These are phyloP conservation scores for Ophiobolus disseminans DNA, from an alignment of 2,329 filamentous ascomycete species.

Conservation along the genomic window DNA sequence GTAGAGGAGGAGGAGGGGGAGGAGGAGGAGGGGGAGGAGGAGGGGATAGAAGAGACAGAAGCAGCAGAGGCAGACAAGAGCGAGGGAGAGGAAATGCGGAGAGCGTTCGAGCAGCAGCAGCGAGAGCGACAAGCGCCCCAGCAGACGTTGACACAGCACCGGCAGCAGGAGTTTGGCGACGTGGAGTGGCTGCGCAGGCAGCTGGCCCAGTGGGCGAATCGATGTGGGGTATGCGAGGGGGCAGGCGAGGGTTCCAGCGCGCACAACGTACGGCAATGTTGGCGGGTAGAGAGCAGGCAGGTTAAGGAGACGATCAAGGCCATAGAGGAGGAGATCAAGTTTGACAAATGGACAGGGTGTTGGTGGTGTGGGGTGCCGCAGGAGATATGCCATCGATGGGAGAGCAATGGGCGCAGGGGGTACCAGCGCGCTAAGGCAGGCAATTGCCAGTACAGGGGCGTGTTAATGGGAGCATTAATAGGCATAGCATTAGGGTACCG, in stretches of 20 bases:
- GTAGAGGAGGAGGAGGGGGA: conserved; percentile 2
- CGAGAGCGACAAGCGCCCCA: not conserved
- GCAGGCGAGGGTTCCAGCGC: conserved; percentile 7
- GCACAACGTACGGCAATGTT: conserved; percentile 13
- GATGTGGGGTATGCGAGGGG: conserved; percentile 12
- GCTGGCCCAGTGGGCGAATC: conserved; percentile 14
- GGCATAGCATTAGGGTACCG: conserved; percentile 1
- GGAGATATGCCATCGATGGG: conserved; percentile 11
- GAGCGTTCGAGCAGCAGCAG: conserved; percentile 9
- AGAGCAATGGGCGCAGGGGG: not conserved
- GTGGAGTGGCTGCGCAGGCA: conserved; percentile 11
- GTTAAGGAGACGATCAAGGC: conserved; percentile 6
- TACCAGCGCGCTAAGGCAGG: conserved; percentile 5
- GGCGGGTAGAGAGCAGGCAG: conserved; percentile 5
- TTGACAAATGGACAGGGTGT: conserved; percentile 15
- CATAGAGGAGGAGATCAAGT: conserved; percentile 8
- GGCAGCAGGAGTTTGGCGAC: conserved; percentile 10
- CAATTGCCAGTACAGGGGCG: conserved; percentile 11
- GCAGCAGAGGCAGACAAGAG: not conserved
- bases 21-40: conserved; percentile 1
- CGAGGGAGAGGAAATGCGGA: conserved; percentile 6
- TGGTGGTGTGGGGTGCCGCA: conserved; percentile 13
- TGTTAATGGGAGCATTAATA: conserved; percentile 8
- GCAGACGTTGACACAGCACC: conserved; percentile 8
- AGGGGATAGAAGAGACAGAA: conserved; percentile 2